Conservation (phyloP, 2,329 filamentous ascomycete species). For the Hypoxylon sp. region DNA sequence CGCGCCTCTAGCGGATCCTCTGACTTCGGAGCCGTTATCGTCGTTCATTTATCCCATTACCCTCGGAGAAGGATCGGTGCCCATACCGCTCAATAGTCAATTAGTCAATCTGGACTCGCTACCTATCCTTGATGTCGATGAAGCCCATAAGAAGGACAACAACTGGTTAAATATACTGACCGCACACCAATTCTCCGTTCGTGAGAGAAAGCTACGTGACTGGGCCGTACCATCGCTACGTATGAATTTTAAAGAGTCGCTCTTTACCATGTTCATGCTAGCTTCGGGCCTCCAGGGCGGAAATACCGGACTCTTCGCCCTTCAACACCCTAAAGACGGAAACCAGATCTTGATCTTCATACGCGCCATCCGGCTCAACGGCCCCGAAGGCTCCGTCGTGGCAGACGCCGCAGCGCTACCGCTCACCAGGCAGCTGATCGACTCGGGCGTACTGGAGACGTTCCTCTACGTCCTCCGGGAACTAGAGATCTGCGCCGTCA, state of each 20-base stretch:
- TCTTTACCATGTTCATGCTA: constrained; percentile 65
- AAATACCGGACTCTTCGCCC: constrained; percentile 62
- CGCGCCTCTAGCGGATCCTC: constrained; percentile 55
- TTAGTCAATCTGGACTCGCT: constrained; percentile 63
- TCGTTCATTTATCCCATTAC: constrained; percentile 58
- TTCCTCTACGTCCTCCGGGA: constrained; percentile 59
- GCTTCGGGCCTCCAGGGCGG: constrained; percentile 62
- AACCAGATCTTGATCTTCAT: constrained; percentile 56
- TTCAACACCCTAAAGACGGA: constrained; percentile 56
- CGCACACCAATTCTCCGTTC: constrained; percentile 60
- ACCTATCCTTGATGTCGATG: constrained; percentile 59
- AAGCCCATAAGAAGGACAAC: constrained; percentile 53
- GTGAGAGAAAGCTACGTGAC: constrained; percentile 59
- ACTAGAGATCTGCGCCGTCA: constrained; percentile 56
- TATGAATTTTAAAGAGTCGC: constrained; percentile 65
- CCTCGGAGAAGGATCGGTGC: constrained; percentile 51
- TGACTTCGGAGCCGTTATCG: constrained; percentile 43
- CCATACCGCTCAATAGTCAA: constrained; percentile 58
- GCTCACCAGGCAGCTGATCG: constrained; percentile 57
- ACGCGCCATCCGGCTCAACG: constrained; percentile 63
- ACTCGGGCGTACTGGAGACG: constrained; percentile 53
- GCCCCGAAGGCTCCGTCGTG: constrained; percentile 59
- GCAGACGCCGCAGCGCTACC: constrained; percentile 65
- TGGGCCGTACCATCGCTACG: constrained; percentile 53
- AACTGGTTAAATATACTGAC: constrained; percentile 60